These are phyloP conservation scores for Solanum hybrid DNA, from an alignment of 305 asterid genomes.

Conservation along the genomic window DNA sequence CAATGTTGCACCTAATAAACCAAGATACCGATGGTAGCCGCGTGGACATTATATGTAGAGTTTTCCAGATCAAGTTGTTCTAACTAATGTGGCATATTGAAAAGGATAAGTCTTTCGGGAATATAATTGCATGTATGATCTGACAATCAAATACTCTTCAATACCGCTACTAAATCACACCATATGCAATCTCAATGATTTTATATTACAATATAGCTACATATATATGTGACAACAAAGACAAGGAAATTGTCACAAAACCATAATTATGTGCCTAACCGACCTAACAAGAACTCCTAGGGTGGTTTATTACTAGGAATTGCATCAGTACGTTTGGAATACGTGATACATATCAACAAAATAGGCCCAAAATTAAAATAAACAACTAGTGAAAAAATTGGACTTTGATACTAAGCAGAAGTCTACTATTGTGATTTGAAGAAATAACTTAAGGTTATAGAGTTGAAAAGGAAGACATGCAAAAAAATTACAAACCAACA, in stretches of 20 bases:
- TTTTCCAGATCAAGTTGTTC: not conserved
- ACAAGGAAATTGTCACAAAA: not conserved
- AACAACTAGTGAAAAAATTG: not conserved
- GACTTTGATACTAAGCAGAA: not conserved
- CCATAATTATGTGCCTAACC: not conserved
- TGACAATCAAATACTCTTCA: not conserved
- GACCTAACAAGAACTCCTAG: not conserved
- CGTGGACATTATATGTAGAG: not conserved
- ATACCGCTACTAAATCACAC: not conserved
- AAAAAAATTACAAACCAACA: not conserved
- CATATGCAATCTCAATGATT: not conserved
- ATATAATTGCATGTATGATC: not conserved
- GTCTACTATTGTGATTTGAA: not conserved
- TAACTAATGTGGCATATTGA: not conserved
- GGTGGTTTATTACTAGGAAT: not conserved
- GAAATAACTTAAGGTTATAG: not conserved
- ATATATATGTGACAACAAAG: not conserved
- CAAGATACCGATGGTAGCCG: not conserved
- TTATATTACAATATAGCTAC: not conserved
- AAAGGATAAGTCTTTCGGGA: not conserved
- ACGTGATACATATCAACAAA: not conserved
- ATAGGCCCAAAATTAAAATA: no score
- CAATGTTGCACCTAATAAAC: not conserved
- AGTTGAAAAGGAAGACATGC: not conserved
- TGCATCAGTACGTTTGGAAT: not conserved